Base-by-base conservation (phyloP, 768 basidiomycete species). In the Podaxis sp. region DNA sequence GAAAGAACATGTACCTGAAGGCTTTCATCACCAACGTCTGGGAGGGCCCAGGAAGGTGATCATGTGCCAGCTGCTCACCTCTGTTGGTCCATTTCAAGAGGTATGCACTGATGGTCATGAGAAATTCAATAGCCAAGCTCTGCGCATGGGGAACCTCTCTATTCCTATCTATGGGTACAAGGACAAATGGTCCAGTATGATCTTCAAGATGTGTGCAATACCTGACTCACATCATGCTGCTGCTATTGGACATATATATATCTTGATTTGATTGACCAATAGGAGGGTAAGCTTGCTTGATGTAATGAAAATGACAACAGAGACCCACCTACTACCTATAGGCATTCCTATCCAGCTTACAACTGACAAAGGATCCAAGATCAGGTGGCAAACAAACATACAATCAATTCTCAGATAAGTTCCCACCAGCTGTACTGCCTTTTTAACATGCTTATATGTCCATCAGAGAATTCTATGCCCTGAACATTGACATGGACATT, bases 141-240 rank as follows among this genome's bases (percentile, higher is more conserved):
- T 73, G 0, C 52, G 53, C n/a, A 73, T 73, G 70, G 72, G 70
- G 13, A 68, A 65, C 20, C 68, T 72, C 33, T 60, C 65, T 4
- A 56, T 73, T 13, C 58, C 57, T 6, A 71, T 71, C 2, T 72
- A 74, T 56, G 68, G 64, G 3, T 62, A 67, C 46, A 68, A 70
- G 30, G 70, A 71, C 53, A 67, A 72, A 58, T 71, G 68, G 68
- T 41, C 40, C 22, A 60, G 65, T 2, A 66, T 65, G 26, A 28
- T 73, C 15, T 55, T 70, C 40, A 41, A 41, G 24, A 63, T 73
- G 11, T 66, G 63, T 15, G 70, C 66, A 1, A 54, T 71, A 10
- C 70, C 70, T 17, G 70, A 71, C 36, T 67, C 68, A 22, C 38
- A 69, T 4, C 58, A 41, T 65, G 60, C 64, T 0, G 64, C 61